Evolutionary conservation across 495 filamentous ascomycete genomes (phyloP).

Genomic region (Aspergillus cavernicola): DNA sequence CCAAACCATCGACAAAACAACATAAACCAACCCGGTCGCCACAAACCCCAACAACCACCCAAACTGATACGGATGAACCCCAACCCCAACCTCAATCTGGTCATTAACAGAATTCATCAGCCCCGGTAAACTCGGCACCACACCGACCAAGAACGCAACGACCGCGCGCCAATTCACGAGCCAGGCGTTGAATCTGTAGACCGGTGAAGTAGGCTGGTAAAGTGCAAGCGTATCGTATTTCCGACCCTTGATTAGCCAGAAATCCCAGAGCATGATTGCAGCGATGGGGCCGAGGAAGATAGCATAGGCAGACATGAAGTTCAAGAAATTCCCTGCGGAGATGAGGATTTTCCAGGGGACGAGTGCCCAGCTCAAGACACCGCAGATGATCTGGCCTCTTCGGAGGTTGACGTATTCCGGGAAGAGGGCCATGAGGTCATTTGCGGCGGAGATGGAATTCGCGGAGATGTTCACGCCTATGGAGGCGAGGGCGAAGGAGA

Average conservation of each 20-base stretch:
- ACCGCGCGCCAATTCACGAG: constrained; percentile 66
- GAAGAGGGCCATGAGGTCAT: constrained; percentile 58
- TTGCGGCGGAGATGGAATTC: constrained; percentile 61
- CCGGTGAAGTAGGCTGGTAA: constrained; percentile 36
- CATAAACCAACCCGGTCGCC: constrained; percentile 44
- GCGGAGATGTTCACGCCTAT: constrained; percentile 59
- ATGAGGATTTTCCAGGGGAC: constrained; percentile 63
- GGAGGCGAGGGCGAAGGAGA: constrained; percentile 43
- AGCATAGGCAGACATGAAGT: constrained; percentile 61
- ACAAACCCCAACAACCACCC: constrained; percentile 55
- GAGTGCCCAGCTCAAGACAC: constrained; percentile 56
- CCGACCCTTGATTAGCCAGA: constrained; percentile 60
- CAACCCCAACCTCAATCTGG: constrained; percentile 40
- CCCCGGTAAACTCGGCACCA: constrained; percentile 59
- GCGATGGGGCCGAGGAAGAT: constrained; percentile 69
- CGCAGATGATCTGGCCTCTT: constrained; percentile 59
- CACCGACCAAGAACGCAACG: constrained; percentile 58
- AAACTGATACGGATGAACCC: constrained; percentile 51
- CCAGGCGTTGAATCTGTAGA: constrained; percentile 51
- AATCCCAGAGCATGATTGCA: constrained; percentile 64
- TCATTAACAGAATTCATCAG: constrained; percentile 50
- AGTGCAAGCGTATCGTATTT: constrained; percentile 56
- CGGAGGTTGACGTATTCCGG: constrained; percentile 59
- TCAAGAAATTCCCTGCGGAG: constrained; percentile 53
- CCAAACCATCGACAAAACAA: constrained; percentile 35